Evolutionary conservation across 1,284 basidiomycete genomes (phyloP), one percentile per base, ranked within the genome.

Genomic region (Gymnopus androsaceus): DNA sequence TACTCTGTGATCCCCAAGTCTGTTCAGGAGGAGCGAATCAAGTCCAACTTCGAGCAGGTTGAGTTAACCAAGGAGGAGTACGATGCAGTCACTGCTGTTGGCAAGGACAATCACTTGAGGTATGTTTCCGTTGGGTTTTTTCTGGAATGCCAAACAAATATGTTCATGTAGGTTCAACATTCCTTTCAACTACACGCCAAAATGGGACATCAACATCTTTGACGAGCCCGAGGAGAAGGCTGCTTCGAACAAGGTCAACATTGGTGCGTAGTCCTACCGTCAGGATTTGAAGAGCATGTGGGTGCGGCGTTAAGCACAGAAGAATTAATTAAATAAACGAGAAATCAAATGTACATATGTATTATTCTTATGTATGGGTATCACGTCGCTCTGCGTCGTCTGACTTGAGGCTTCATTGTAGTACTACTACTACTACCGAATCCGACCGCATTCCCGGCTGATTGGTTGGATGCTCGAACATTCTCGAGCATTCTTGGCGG

Each of bases 1-100:
- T 85, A 85, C 63, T 79, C 79, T 23, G 85, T 90, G 53, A 87
- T 91, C 61, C 89, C 89, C 17, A 91, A 88, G 79, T 85, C 78
- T 57, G 87, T 89, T 44, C 76, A 82, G 66, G 75, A 80, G 60
- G 74, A 72, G 21, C 80, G 85, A 21, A 85, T 89, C 69, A 68
- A 78, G 55, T 83, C 83, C 63, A 92, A 92, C 75, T 87, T 90
- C 72, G 72, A 87, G 67, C 80, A 90, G 61, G 75, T 91, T 58
- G 75, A 81, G 62, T 75, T 92, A 41, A 75, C 73, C 63, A 67
- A 83, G 56, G 82, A 83, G 41, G 86, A 90, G 65, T 86, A 85
- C 62, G 73, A 85, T 54, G 75, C 70, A 57, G 75, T 90, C 63
- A 73, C 72, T 12, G 71, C 75, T 2, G 75, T 91, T 56, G 87